Evolutionary conservation across 495 filamentous ascomycete species (phyloP).

Genomic region (Penicillium egyptiacum): DNA sequence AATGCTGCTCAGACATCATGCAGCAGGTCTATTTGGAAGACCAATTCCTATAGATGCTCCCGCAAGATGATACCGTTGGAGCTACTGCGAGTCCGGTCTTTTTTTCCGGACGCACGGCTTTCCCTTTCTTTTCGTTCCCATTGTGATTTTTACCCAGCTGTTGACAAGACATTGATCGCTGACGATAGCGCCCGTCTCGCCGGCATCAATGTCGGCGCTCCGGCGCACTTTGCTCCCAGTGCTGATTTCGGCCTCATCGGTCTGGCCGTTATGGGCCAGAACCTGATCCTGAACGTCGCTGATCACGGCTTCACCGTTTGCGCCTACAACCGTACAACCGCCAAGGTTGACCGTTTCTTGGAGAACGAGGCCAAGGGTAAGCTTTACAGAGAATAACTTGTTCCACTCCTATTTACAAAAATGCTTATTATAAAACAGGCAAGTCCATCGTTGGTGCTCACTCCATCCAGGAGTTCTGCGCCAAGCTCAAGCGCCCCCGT

Average conservation of each 20-base stretch:
- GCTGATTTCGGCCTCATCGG: conserved; percentile 98
- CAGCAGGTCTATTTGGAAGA: conserved; percentile 5
- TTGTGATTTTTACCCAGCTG: conserved; percentile 24
- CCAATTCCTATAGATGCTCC: conserved; percentile 4
- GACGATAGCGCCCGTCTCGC: conserved; percentile 81
- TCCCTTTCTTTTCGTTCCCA: background rate
- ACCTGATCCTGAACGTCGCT: conserved; percentile 97
- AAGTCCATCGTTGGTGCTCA: conserved; percentile 92
- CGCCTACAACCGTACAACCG: conserved; percentile 95
- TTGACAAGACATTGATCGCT: conserved; percentile 56
- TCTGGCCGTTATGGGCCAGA: conserved; percentile 98
- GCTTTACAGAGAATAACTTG: conserved; percentile 15
- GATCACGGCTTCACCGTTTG: conserved; percentile 95
- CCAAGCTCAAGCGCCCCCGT: conserved; percentile 94
- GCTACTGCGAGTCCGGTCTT: conserved; percentile 2
- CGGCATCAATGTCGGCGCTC: conserved; percentile 74
- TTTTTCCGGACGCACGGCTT: conserved; percentile 16
- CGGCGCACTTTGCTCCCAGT: conserved; percentile 56
- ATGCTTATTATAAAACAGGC: conserved; percentile 49
- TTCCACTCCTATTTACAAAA: conserved; percentile 9
- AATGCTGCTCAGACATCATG: conserved; percentile 9
- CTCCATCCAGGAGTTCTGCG: conserved; percentile 88
- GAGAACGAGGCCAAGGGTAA: conserved; percentile 87
- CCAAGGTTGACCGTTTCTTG: conserved; percentile 96
- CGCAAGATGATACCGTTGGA: conserved; percentile 8